Evolutionary conservation across 371 early-diverging fungal species (phyloP).

Genomic region (Lichtheimia ramosa): DNA sequence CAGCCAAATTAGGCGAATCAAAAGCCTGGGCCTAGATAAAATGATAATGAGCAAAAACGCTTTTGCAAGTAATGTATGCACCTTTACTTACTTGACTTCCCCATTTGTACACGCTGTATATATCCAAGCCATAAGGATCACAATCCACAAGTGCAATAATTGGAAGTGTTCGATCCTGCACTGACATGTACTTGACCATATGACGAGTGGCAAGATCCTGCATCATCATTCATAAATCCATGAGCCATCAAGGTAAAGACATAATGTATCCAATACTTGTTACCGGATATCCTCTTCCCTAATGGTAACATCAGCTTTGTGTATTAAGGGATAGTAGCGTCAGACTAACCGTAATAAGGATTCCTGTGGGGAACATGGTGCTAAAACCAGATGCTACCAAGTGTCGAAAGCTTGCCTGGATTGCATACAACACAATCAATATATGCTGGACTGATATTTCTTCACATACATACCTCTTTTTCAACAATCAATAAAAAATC

Average conservation of each 20-base stretch:
- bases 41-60: neutral
- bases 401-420: constrained; percentile 48
- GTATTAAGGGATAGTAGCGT: neutral
- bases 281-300: constrained; percentile 49
- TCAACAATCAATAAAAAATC: constrained; percentile 41
- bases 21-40: constrained; percentile 30
- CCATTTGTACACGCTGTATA: constrained; percentile 51
- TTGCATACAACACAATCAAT: neutral
- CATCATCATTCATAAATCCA: neutral
- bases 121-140: constrained; percentile 52
- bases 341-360: constrained; percentile 38
- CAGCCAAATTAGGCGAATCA: constrained; percentile 37
- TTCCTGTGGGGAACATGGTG: constrained; percentile 21
- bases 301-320: neutral
- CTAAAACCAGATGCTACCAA: constrained; percentile 33
- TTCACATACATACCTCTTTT: constrained; percentile 32
- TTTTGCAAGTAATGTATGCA: neutral
- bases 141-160: constrained; percentile 42
- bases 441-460: no score
- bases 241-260: neutral
- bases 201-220: constrained; percentile 45
- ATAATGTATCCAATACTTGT: neutral
- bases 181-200: constrained; percentile 32
- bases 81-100: constrained; percentile 30
- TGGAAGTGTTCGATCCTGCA: constrained; percentile 15